phyloP scores from a whole-genome alignment of 257 asterid species.

The Lavandula angustifolia region DNA sequence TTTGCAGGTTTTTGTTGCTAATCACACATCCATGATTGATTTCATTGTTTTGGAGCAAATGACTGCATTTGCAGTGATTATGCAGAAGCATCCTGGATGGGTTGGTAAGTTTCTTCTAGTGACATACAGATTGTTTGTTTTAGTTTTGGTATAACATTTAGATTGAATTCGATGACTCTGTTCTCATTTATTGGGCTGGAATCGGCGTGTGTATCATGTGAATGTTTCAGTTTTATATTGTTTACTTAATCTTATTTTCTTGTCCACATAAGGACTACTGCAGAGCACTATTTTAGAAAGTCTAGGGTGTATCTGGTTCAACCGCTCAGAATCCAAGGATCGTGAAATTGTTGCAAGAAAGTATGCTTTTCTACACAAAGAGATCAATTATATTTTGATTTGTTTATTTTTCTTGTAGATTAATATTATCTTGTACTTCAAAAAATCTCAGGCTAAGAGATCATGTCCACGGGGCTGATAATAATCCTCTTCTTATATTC shows the following conservation, averaged over 20 bases:
- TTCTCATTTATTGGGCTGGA: constrained; percentile 24
- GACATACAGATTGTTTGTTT: constrained; percentile 15
- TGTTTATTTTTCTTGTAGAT: constrained; percentile 23
- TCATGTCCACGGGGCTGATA: constrained; percentile 87
- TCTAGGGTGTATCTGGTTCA: constrained; percentile 98
- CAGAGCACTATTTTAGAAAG: constrained; percentile 97
- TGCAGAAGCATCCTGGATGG: constrained; percentile 99
- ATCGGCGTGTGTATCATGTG: constrained; percentile 18
- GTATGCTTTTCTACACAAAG: constrained; percentile 46
- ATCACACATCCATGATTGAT: constrained; percentile 99
- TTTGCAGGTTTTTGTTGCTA: constrained; percentile 91
- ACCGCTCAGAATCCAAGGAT: constrained; percentile 94
- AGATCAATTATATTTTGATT: constrained; percentile 20
- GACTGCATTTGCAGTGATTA: constrained; percentile 99
- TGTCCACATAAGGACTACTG: constrained; percentile 59
- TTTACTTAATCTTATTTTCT: constrained; percentile 28
- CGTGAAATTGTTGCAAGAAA: constrained; percentile 91
- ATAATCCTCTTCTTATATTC: constrained; percentile 95
- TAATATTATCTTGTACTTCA: constrained; percentile 1
- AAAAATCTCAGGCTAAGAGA: constrained; percentile 72
- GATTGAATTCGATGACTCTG: constrained; percentile 7
- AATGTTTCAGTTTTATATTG: constrained; percentile 11
- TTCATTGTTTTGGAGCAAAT: constrained; percentile 94
- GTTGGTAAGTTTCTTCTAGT: constrained; percentile 69
- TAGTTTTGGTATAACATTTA: constrained; percentile 9